phyloP scores from a whole-genome alignment of 177 flowering plant genomes.

The Vitis hybrid region DNA sequence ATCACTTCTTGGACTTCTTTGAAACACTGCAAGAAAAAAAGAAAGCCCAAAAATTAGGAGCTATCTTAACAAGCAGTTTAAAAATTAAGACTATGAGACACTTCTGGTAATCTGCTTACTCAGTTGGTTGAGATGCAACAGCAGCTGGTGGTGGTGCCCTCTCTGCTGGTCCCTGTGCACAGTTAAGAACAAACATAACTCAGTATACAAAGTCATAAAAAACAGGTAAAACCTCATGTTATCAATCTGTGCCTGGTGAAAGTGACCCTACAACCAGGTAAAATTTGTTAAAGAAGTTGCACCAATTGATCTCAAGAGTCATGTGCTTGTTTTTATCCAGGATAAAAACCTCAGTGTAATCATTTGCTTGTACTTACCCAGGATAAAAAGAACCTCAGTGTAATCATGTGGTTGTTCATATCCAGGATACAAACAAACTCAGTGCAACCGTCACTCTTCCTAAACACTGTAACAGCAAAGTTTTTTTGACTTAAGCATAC shows the following conservation, averaged over 20 bases:
- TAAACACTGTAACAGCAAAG: no score
- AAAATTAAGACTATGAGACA: not conserved
- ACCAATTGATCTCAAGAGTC: no score
- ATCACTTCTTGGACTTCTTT: constrained; percentile 43
- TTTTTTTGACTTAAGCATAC: no score
- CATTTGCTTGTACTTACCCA: no score
- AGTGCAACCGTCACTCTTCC: no score
- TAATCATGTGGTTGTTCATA: not conserved
- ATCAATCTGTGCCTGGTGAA: no score
- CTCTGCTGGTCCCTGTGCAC: constrained; percentile 48
- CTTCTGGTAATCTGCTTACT: constrained; percentile 20
- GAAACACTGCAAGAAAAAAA: constrained; percentile 17
- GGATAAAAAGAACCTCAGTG: no score
- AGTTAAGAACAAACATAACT: not conserved
- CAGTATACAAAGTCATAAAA: not conserved
- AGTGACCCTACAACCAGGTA: no score
- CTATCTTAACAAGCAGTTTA: not conserved
- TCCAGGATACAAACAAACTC: not conserved
- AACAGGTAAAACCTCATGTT: not conserved
- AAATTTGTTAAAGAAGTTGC: no score
- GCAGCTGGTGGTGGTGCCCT: constrained; percentile 28
- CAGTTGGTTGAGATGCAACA: constrained; percentile 29
- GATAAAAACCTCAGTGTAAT: no score
- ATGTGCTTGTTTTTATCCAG: no score
- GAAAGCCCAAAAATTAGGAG: not conserved